These are phyloP conservation scores for Neobulgaria alba DNA, from an alignment of 2,329 filamentous ascomycete genomes.

Conservation along the genomic window DNA sequence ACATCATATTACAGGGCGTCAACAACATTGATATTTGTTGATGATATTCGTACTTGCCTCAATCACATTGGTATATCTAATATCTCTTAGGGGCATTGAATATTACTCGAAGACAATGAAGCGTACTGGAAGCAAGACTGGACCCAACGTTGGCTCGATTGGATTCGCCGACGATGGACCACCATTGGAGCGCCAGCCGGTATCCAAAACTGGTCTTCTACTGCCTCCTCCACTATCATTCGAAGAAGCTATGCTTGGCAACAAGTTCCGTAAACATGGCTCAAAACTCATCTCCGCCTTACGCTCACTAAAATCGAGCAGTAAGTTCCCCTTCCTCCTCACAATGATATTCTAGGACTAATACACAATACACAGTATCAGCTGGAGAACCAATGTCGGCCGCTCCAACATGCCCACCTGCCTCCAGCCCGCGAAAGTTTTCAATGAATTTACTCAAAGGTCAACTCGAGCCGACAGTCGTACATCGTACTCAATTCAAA, in stretches of 20 bases:
- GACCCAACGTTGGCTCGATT: slow-evolving; percentile 1
- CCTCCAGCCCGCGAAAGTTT: slow-evolving; percentile 16
- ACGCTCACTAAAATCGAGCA: slow-evolving; percentile 35
- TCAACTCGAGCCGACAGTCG: slow-evolving; percentile 35
- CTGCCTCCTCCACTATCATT: slow-evolving; percentile 22
- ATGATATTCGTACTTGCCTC: not conserved
- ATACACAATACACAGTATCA: not conserved
- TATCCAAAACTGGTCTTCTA: slow-evolving; percentile 7
- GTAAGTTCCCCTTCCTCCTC: too few relatives aligned
- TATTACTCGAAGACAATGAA: slow-evolving; percentile 13
- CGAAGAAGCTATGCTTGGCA: slow-evolving; percentile 21
- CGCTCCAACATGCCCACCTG: not conserved
- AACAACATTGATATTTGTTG: not conserved
- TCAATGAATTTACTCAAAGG: slow-evolving; percentile 33
- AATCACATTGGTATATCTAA: not conserved
- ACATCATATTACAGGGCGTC: too few relatives aligned
- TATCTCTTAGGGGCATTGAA: not conserved
- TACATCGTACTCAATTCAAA: slow-evolving; percentile 34
- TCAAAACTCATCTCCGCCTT: slow-evolving; percentile 36
- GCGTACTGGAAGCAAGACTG: slow-evolving; percentile 12
- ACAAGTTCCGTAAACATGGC: slow-evolving; percentile 34
- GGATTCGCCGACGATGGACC: slow-evolving; percentile 7
- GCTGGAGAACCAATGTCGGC: not conserved
- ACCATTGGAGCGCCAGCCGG: slow-evolving; percentile 4
- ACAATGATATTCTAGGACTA: too few relatives aligned